A percentile compares a stretch with the other conserved stretches of the same genome.
phyloP scores from a whole-genome alignment of 805 yeast species.

The Candida tammaniensis region DNA sequence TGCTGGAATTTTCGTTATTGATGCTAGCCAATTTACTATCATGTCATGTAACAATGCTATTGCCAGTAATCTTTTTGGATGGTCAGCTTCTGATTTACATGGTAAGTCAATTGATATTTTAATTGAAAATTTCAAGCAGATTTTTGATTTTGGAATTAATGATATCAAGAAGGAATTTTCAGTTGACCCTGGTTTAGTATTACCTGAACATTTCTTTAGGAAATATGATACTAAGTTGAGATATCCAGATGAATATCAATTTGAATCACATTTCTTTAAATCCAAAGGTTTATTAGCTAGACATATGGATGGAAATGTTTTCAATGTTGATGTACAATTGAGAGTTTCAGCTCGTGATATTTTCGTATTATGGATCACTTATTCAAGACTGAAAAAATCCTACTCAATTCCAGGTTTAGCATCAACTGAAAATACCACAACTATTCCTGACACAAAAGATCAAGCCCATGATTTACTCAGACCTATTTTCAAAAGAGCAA shows the following conservation, averaged over 20 bases:
- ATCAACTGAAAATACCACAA: no score
- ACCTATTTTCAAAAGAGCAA: conserved; percentile 13
- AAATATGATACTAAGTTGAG: conserved; percentile 50
- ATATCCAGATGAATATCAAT: conserved; percentile 17
- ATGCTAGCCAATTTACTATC: conserved; percentile 47
- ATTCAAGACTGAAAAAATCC: conserved; percentile 47
- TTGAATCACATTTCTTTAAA: conserved; percentile 49
- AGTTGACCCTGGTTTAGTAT: conserved; percentile 63
- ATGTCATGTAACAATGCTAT: conserved; percentile 79
- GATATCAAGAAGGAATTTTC: conserved; percentile 20
- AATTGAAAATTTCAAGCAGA: conserved; percentile 59
- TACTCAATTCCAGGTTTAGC: no score
- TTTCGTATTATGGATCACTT: conserved; percentile 81
- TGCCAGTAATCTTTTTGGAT: conserved; percentile 75
- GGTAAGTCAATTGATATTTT: conserved; percentile 49
- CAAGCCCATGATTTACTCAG: conserved; percentile 2
- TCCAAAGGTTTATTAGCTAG: conserved; percentile 67
- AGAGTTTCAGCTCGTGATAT: conserved; percentile 61
- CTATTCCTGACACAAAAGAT: no score
- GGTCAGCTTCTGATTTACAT: conserved; percentile 44
- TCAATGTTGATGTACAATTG: conserved; percentile 76
- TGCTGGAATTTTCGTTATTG: conserved; percentile 78
- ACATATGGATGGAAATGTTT: conserved; percentile 64
- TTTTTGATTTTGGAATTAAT: conserved; percentile 40
- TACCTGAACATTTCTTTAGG: conserved; percentile 90